Base-by-base conservation (phyloP, 371 early-diverging fungal genomes). In the Spraguea lophii region DNA sequence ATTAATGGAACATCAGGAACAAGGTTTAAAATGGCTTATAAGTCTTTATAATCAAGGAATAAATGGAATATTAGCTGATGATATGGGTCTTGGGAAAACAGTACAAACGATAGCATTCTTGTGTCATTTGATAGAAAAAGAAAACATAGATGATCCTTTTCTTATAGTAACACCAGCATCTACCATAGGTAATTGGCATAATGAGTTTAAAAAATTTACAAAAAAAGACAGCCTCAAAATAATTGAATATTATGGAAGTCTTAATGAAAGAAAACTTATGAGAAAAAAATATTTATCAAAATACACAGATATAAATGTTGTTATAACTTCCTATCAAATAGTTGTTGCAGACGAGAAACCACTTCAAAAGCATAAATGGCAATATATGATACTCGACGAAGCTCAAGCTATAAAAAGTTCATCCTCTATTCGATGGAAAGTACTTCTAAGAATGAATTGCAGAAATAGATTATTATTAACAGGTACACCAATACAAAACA, bases 21-120 rank as follows among this genome's bases (percentile, higher is more conserved):
- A 90, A 69, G 99, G 99, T 17, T 75, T 98, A 20, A 88, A 86
- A 65, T 98, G 99, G 99, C 76, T 98, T 13, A 81, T 83, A 20
- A 85, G 82, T 63, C 67, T 90, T 62, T 88, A 88, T 60, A 85
- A 88, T 51, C 84, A 85, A 60, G 88, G 88, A 46, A 88, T 93
- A 66, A 90, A 89, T 68, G 86, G 91, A 47, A 89, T 93, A 61
- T 70, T 90, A 26, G 89, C 91, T 1, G 88, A 88, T 63, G 88
- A 88, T 72, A 92, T 92, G 92, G 83, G 88, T 22, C 66, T 88
- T 12, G 88, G 87, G 19, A 86, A 90, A 73, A 90, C 93, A 0
- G 81, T 90, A 7, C 91, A 92, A 69, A 81, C 85, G 0, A 89
- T 92, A 52, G 80, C 89, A 7, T 65, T 88, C 30, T 74, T 93